These are phyloP conservation scores for Phaeophleospora eucalypticola DNA, from an alignment of 2,329 filamentous ascomycete species.

Conservation along the genomic window DNA sequence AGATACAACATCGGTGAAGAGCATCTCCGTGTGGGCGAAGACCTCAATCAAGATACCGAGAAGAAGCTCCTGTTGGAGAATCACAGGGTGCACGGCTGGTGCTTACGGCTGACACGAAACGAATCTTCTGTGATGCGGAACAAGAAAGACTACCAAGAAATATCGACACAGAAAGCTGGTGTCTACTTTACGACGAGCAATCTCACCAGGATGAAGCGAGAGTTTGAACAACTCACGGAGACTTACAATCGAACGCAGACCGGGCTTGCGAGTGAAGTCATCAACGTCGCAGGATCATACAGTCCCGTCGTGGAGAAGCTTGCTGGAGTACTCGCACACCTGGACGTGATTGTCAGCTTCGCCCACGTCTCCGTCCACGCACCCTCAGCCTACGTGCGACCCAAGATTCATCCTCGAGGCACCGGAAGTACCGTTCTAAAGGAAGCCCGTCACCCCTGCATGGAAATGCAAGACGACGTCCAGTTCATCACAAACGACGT, in stretches of 20 bases:
- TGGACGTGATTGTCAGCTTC: conserved; percentile 92
- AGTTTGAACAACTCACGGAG: conserved; percentile 88
- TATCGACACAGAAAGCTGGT: conserved; percentile 97
- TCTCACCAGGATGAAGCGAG: conserved; percentile 74
- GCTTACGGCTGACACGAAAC: conserved; percentile 84
- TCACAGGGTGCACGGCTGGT: conserved; percentile 93
- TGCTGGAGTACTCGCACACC: conserved; percentile 80
- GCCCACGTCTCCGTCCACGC: conserved; percentile 92
- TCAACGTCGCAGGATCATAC: conserved; percentile 89
- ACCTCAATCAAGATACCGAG: conserved; percentile 87
- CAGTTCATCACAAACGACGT: conserved; percentile 99
- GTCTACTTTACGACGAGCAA: conserved; percentile 93
- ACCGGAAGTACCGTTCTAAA: conserved; percentile 84
- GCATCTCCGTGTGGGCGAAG: conserved; percentile 69
- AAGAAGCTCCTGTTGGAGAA: conserved; percentile 99
- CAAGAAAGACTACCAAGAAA: conserved; percentile 85
- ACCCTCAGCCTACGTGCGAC: conserved; percentile 83
- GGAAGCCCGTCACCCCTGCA: conserved; percentile 91
- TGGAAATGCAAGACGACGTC: conserved; percentile 98
- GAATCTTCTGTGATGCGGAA: conserved; percentile 93
- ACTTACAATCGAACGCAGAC: conserved; percentile 94
- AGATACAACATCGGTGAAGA: conserved; percentile 79
- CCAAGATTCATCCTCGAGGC: conserved; percentile 83
- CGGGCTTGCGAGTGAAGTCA: conserved; percentile 86
- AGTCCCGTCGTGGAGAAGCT: conserved; percentile 87